Evolutionary conservation across 495 filamentous ascomycete genomes (phyloP), one percentile per base, ranked within the genome.

Genomic region (Podospora bellae-mahoneyi): DNA sequence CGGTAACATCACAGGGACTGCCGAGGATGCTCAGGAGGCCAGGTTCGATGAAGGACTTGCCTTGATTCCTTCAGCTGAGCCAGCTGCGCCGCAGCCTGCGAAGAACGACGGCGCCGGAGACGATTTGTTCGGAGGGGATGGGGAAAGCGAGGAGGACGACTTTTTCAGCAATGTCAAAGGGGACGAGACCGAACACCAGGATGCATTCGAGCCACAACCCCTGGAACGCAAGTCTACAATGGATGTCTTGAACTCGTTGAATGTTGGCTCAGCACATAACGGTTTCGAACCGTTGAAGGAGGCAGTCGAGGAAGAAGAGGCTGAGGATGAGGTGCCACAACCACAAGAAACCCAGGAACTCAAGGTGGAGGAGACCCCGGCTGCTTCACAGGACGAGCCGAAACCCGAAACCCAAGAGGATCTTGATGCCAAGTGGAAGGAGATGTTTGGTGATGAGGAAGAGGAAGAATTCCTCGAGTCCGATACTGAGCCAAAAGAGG

Each of bases 341-440:
- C 65, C 23, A 7, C 63, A 71, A 64, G 27, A 61, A 0, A 30
- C 59, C 56, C 32, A 64, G 15, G 67, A 64, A 16, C 3, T 39
- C 5, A 19, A 65, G 34, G 20, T 19, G 15, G 61, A 57, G 15
- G 61, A 57, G 32, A 64, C 15, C 27, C 19, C 71, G 6, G 30
- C 7, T 20, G 54, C 6, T 19, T 4, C 58, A 26, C 54, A 68
- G 79, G n/a, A 69, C 27, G 54, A 66, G 57, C 60, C 69, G 20
- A 72, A 77, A 32, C 68, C 72, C 44, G 77, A 71, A 57, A 55
- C 32, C 16, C 66, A 60, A 1, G 72, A 76, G 32, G 90, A 95
- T 71, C 78, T 95, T 6, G 89, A 90, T 60, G 91, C 90, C 2
- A 87, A 89, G 69, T 97, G 95, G 95, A 83, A 92, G 71, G 91